Base-by-base conservation (phyloP, 2,329 filamentous ascomycete species). In the Catunica adiposa region DNA sequence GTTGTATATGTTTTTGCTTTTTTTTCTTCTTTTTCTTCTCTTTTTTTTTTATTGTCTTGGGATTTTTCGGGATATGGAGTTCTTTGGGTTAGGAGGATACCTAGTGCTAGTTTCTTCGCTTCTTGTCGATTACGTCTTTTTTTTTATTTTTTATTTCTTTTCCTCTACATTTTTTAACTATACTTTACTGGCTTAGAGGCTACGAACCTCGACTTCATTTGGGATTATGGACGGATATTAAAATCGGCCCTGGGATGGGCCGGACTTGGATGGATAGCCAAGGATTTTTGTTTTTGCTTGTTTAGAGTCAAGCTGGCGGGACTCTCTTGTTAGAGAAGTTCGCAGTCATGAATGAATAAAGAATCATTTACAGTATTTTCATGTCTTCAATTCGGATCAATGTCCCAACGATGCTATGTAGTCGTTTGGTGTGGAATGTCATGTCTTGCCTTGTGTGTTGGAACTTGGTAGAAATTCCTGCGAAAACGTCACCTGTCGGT, bases 1-100 rank as follows among this genome's bases (percentile, higher is more conserved):
- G 29, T 34, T 34, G 58, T 53, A n/a, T 53, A 26, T 51, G 11
- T 51, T 52, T 58, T 55, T 51, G 53, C 29, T 38, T 17, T 50
- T 44, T 54, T 42, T 46, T 26, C n/a, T 46, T 48, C 34, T 56
- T 46, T 51, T 51, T 31, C 17, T 31, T 56, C 29, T 4, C 11
- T 40, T 40, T 56, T 15, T 51, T 55, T 26, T 42, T 47, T 17
- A 22, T 55, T n/a, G 47, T 48, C n/a, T 22, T 58, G 22, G 15
- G 52, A 25, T 53, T 25, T 31, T 56, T 50, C 25, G 55, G 31
- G 40, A 29, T 40, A 34, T 17, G n/a, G 8, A 54, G n/a, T n/a
- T 37, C 20, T 38, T 34, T 51, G 46, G 11, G 17, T 51, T 40
- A 55, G 22, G 53, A 26, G 40, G 31, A 8, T 38, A 23, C 9